Evolutionary conservation across 305 asterid species (phyloP).

Genomic region (Euphrasia arctica): DNA sequence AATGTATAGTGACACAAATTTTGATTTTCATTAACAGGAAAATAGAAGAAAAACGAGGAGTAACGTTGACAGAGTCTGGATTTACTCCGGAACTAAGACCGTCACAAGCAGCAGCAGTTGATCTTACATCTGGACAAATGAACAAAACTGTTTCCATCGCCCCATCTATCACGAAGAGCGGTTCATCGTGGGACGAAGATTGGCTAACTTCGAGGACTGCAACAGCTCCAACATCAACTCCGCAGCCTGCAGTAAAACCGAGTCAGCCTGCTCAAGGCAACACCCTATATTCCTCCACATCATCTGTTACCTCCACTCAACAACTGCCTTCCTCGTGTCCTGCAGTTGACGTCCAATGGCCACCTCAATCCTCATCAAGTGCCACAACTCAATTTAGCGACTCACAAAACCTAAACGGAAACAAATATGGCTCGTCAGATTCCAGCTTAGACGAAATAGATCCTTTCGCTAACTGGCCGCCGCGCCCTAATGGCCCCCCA

Average conservation of each 20-base stretch:
- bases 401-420: slow-evolving; percentile 38
- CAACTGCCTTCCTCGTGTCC: slow-evolving; percentile 67
- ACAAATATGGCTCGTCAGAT: slow-evolving; percentile 41
- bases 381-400: slow-evolving; percentile 38
- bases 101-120: slow-evolving; percentile 37
- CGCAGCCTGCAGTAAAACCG: slow-evolving; percentile 28
- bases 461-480: slow-evolving; percentile 98
- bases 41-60: slow-evolving; percentile 98
- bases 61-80: slow-evolving; percentile 64
- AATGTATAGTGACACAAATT: slow-evolving; percentile 1
- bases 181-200: slow-evolving; percentile 93
- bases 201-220: slow-evolving; percentile 64
- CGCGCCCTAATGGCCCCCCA: slow-evolving; percentile 54
- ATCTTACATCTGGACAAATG: slow-evolving; percentile 46
- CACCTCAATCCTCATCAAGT: slow-evolving; percentile 59
- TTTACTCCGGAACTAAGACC: slow-evolving; percentile 51
- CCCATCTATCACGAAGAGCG: slow-evolving; percentile 48
- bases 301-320: slow-evolving; percentile 46
- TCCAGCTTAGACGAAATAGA: slow-evolving; percentile 67
- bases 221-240: slow-evolving; percentile 47
- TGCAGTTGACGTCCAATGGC: slow-evolving; percentile 97
- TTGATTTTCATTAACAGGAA: slow-evolving; percentile 44
- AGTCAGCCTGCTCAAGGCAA: slow-evolving; percentile 47
- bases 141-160: slow-evolving; percentile 40
- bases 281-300: slow-evolving; percentile 29